Conservation (phyloP, 768 basidiomycete genomes). For the Xanthoconium stramineum region DNA sequence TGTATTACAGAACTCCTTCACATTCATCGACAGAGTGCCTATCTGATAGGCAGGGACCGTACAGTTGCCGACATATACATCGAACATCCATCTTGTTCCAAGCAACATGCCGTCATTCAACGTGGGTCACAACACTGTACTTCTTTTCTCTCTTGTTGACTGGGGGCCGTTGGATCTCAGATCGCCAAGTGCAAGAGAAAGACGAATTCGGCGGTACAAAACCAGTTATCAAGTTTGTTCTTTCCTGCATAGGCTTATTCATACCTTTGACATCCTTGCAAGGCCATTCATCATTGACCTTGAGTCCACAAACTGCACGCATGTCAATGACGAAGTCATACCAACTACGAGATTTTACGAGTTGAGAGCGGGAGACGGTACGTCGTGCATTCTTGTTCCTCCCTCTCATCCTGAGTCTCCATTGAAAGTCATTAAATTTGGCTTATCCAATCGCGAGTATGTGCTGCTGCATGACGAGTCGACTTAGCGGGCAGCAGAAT, state of each 20-base stretch:
- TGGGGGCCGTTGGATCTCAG: constrained; percentile 33
- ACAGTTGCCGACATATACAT: constrained; percentile 83
- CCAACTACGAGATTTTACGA: constrained; percentile 88
- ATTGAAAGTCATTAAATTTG: constrained; percentile 76
- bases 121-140: constrained; percentile 44
- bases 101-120: constrained; percentile 97
- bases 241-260: background rate
- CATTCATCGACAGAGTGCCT: constrained; percentile 91
- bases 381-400: constrained; percentile 20
- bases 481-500: constrained; percentile 26
- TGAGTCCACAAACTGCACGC: constrained; percentile 79
- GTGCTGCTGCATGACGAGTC: constrained; percentile 82
- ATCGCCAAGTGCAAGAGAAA: constrained; percentile 80
- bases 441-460: constrained; percentile 77
- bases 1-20: constrained; percentile 72
- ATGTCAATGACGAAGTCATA: constrained; percentile 45
- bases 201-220: constrained; percentile 84
- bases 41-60: constrained; percentile 83
- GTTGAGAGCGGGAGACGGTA: constrained; percentile 75
- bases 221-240: constrained; percentile 75
- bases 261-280: constrained; percentile 4
- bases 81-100: constrained; percentile 96
- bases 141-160: constrained; percentile 2
- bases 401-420: constrained; percentile 7
- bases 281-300: constrained; percentile 98